Percentiles rank a stretch among this genome's conserved stretches.
Conservation (phyloP, 176 grass and related monocot genomes). For the Aegilops sharonensis region DNA sequence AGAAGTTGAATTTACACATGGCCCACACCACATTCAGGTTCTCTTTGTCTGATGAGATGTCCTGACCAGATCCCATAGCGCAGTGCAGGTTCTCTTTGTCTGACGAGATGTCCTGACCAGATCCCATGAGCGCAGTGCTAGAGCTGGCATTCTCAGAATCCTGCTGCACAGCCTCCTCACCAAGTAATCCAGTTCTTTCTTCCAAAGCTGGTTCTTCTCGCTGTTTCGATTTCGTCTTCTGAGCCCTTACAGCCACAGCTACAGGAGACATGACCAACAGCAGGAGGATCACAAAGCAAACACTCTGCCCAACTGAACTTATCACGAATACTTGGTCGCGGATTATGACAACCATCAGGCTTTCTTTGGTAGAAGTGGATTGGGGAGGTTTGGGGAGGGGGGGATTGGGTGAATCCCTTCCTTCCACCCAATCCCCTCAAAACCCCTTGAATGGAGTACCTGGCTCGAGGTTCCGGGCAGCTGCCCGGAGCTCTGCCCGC, state of each 20-base stretch:
- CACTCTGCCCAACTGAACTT: conserved; percentile 42
- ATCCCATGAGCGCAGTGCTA: background rate
- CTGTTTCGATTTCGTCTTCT: conserved; percentile 30
- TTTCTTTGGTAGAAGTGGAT: no score
- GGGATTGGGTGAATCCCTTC: no score
- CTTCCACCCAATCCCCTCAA: no score
- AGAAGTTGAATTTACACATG: conserved; percentile 53
- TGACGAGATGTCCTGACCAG: no score
- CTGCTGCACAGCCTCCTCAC: background rate
- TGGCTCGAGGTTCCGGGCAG: no score
- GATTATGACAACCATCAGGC: conserved; percentile 66
- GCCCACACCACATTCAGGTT: conserved; percentile 51
- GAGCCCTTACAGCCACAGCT: conserved; percentile 50
- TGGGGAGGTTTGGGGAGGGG: no score
- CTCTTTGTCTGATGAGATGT: background rate
- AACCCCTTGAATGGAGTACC: no score
- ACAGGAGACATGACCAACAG: conserved; percentile 54
- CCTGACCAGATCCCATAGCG: background rate
- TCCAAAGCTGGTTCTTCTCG: conserved; percentile 27
- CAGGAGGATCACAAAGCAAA: conserved; percentile 56
- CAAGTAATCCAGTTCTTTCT: conserved; percentile 28
- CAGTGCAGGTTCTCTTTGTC: conserved; percentile 19
- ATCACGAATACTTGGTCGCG: conserved; percentile 40
- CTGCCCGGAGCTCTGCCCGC: no score
- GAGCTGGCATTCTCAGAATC: conserved; percentile 13